Conservation (phyloP, 176 grass and related monocot genomes). For the Luzula sylvatica region DNA sequence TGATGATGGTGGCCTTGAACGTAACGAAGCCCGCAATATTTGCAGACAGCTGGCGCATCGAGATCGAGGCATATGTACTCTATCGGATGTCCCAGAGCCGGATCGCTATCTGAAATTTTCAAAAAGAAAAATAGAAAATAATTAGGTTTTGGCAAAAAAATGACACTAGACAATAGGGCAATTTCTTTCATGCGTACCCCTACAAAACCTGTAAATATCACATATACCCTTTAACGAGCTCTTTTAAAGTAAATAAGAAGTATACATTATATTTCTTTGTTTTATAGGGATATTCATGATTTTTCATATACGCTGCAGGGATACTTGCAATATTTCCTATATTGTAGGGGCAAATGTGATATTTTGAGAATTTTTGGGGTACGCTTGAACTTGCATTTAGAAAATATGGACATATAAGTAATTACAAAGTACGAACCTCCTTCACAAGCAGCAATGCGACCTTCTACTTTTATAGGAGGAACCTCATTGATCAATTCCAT, state of each 20-base stretch:
- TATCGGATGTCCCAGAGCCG: conserved; percentile 79
- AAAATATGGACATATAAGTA: background rate
- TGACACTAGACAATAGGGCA: no score
- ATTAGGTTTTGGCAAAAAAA: conserved; percentile 21
- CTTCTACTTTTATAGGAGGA: conserved; percentile 74
- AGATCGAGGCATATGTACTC: conserved; percentile 94
- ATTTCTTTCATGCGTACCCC: no score
- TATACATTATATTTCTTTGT: no score
- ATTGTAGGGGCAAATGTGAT: no score
- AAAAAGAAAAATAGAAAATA: conserved; percentile 14
- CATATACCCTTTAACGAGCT: no score
- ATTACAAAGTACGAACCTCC: conserved; percentile 69
- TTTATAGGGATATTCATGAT: no score
- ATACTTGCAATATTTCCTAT: no score
- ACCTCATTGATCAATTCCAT: conserved; percentile 94
- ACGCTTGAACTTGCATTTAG: background rate
- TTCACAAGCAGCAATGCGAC: conserved; percentile 76
- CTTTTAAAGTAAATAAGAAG: no score
- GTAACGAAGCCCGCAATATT: conserved; percentile 93
- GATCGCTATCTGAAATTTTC: conserved; percentile 32
- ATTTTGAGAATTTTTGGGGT: no score
- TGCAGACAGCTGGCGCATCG: conserved; percentile 68
- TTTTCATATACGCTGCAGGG: no score
- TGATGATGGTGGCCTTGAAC: conserved; percentile 91
- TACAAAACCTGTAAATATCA: no score